Evolutionary conservation across 1,284 basidiomycete genomes (phyloP).

Genomic region (Polyporus tsugae): DNA sequence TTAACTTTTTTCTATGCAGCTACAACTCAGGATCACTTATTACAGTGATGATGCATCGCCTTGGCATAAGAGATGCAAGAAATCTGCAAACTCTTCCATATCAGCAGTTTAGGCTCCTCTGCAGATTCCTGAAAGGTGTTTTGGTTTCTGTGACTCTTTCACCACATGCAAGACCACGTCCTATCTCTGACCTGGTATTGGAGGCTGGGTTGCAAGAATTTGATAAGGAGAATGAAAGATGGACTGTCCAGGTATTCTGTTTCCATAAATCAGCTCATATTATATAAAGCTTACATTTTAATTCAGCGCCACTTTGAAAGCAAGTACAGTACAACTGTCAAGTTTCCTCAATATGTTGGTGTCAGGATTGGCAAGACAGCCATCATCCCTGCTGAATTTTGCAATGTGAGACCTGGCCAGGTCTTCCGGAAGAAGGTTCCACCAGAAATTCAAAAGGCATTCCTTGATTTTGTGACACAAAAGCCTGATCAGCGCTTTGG

Average conservation of each 20-base stretch:
- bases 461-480: constrained; percentile 21
- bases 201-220: constrained; percentile 17
- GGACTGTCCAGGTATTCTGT: constrained; percentile 15
- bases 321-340: constrained; percentile 14
- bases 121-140: constrained; percentile 22
- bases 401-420: constrained; percentile 51
- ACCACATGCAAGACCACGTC: constrained; percentile 3
- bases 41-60: constrained; percentile 8
- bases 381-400: constrained; percentile 55
- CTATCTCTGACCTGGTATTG: constrained; percentile 15
- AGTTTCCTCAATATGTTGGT: constrained; percentile 9
- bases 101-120: not conserved
- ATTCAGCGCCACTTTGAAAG: constrained; percentile 16
- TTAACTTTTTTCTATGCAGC: not conserved
- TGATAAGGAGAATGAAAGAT: constrained; percentile 15
- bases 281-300: not conserved
- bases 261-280: not conserved
- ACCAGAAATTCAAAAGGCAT: constrained; percentile 37
- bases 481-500: constrained; percentile 12
- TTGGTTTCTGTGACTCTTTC: constrained; percentile 1
- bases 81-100: not conserved
- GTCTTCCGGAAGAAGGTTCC: constrained; percentile 53
- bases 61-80: constrained; percentile 6
- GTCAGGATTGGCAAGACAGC: constrained; percentile 17
- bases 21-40: constrained; percentile 17